phyloP scores from a whole-genome alignment of 2,329 filamentous ascomycete genomes.

The Chaetomiaceae sp. region DNA sequence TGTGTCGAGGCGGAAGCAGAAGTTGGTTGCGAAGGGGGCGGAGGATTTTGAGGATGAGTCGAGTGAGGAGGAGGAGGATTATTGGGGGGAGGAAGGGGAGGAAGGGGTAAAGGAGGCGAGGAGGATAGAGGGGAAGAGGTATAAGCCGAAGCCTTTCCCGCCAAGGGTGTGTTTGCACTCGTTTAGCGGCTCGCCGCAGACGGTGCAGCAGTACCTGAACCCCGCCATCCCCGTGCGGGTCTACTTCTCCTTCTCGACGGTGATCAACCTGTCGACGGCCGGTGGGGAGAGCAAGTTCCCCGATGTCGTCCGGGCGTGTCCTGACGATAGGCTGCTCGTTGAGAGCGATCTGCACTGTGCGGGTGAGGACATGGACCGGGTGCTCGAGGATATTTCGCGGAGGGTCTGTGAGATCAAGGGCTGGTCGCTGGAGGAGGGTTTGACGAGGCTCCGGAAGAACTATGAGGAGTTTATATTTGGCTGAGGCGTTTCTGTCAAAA shows the following conservation, averaged over 20 bases:
- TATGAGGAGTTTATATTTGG: slow-evolving; percentile 76
- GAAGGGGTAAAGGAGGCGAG: slow-evolving; percentile 28
- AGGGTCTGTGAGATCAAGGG: slow-evolving; percentile 72
- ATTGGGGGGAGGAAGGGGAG: slow-evolving; percentile 33
- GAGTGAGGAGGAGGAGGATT: slow-evolving; percentile 35
- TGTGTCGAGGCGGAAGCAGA: slow-evolving; percentile 55
- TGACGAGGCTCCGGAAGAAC: slow-evolving; percentile 64
- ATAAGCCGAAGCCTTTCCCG: slow-evolving; percentile 61
- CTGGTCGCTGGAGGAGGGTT: slow-evolving; percentile 71
- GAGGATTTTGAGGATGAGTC: slow-evolving; percentile 45
- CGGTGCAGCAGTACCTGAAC: slow-evolving; percentile 73
- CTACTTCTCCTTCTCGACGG: slow-evolving; percentile 83
- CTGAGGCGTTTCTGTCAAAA: neutral
- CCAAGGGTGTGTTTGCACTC: slow-evolving; percentile 91
- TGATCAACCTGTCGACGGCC: slow-evolving; percentile 68
- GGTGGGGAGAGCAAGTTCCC: slow-evolving; percentile 48
- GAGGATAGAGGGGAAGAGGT: slow-evolving; percentile 16
- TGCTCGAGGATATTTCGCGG: slow-evolving; percentile 70
- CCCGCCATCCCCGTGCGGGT: slow-evolving; percentile 68
- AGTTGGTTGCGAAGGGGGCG: slow-evolving; percentile 43
- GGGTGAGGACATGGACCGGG: slow-evolving; percentile 67
- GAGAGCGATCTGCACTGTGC: slow-evolving; percentile 89
- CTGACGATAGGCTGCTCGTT: slow-evolving; percentile 73
- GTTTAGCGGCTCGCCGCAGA: slow-evolving; percentile 73
- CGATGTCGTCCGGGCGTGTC: slow-evolving; percentile 65